A percentile compares a stretch with the other conserved stretches of the same genome.
phyloP scores from a whole-genome alignment of 331 rosid genomes.

The Stylosanthes scabra region DNA sequence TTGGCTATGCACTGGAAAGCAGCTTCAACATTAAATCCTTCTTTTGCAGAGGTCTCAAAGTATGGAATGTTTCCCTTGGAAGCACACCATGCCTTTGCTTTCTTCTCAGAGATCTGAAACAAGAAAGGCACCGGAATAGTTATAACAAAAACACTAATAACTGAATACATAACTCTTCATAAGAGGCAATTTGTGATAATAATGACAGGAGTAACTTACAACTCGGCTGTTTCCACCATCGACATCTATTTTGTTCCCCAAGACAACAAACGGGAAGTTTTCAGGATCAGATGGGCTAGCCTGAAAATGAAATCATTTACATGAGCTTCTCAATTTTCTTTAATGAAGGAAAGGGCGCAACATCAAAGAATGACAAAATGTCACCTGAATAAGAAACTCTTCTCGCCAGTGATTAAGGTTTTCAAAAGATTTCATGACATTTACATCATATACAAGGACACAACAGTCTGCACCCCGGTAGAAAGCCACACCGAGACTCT shows the following conservation, averaged over 20 bases:
- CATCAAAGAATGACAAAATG: constrained; percentile 3
- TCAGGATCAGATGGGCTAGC: constrained; percentile 99
- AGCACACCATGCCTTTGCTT: constrained; percentile 98
- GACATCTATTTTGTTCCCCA: constrained; percentile 96
- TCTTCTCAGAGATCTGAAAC: constrained; percentile 88
- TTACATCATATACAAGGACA: constrained; percentile 95
- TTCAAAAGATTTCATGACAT: constrained; percentile 91
- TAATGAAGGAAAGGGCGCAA: constrained; percentile 2
- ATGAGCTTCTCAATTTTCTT: constrained; percentile 23
- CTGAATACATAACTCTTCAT: constrained; percentile 14
- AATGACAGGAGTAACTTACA: constrained; percentile 57
- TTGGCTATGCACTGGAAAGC: constrained; percentile 94
- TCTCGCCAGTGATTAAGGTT: constrained; percentile 97
- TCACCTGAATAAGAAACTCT: constrained; percentile 95
- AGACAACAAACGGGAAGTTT: constrained; percentile 92
- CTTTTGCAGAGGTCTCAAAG: constrained; percentile 97
- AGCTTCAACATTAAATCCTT: constrained; percentile 93
- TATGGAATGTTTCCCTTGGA: constrained; percentile 97
- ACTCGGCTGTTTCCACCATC: constrained; percentile 95
- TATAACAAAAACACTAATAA: not conserved
- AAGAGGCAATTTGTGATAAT: constrained; percentile 19
- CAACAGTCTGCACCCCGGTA: constrained; percentile 99
- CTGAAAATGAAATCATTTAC: constrained; percentile 53
- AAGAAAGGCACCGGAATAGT: constrained; percentile 17
- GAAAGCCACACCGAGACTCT: constrained; percentile 98